Percentiles rank a stretch among this genome's conserved stretches.
These are phyloP conservation scores for Cryptococcus sp. DNA, from an alignment of 1,284 basidiomycete genomes.

Conservation along the genomic window DNA sequence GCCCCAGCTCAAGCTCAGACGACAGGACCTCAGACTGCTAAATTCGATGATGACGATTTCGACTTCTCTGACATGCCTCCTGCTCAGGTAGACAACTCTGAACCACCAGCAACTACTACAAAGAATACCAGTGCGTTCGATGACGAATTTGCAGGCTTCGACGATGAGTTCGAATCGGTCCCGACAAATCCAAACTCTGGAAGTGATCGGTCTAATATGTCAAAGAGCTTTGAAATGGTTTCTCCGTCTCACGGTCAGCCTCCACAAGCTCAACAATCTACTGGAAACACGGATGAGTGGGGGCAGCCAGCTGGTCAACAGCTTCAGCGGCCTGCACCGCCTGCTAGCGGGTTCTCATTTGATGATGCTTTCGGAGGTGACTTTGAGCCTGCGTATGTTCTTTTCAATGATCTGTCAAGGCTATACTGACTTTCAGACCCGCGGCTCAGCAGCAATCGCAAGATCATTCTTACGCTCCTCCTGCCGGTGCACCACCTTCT, in stretches of 20 bases:
- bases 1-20: conserved; percentile 7
- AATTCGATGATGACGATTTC: conserved; percentile 81
- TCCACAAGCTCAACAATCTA: conserved; percentile 4
- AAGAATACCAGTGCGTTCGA: conserved; percentile 26
- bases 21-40: conserved; percentile 19
- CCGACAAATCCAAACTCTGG: conserved; percentile 20
- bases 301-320: conserved; percentile 9
- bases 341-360: conserved; percentile 47
- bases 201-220: conserved; percentile 14
- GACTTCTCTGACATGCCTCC: conserved; percentile 64
- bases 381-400: conserved; percentile 27
- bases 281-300: conserved; percentile 22
- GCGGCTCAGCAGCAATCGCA: background rate
- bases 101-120: background rate
- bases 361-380: conserved; percentile 55
- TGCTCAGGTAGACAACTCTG: conserved; percentile 33
- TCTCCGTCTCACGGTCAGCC: conserved; percentile 8
- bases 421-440: background rate
- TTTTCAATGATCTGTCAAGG: background rate
- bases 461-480: conserved; percentile 15
- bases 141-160: conserved; percentile 51
- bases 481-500: conserved; percentile 21
- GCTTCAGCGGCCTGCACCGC: conserved; percentile 14
- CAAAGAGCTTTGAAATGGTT: conserved; percentile 42
- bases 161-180: conserved; percentile 44